These are phyloP conservation scores for Cardamine chenopodiifolia DNA, from an alignment of 345 rosid genomes.

Conservation along the genomic window DNA sequence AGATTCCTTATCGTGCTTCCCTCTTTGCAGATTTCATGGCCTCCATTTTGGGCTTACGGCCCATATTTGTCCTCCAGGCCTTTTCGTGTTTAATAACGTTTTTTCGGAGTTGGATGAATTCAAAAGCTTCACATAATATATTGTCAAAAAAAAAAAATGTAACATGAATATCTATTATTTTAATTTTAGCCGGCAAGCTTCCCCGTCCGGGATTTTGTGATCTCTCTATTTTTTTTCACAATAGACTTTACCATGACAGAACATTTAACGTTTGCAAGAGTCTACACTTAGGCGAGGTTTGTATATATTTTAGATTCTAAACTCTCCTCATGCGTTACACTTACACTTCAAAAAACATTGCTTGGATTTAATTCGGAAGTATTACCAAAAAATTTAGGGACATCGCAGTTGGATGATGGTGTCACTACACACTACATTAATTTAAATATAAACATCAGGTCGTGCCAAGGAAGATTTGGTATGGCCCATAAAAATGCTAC, in stretches of 20 bases:
- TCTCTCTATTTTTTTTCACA: not conserved
- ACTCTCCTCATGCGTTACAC: too few relatives aligned
- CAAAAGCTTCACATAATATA: not conserved
- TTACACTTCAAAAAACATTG: too few relatives aligned
- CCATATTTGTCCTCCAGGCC: not conserved
- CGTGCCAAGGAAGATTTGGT: constrained; percentile 23
- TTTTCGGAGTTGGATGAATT: not conserved
- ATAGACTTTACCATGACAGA: not conserved
- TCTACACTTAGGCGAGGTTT: not conserved
- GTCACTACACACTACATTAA: constrained; percentile 24
- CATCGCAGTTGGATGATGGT: constrained; percentile 12
- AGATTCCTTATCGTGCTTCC: not conserved
- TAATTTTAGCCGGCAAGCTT: not conserved
- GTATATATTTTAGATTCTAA: not conserved
- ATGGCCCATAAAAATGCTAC: constrained; percentile 35
- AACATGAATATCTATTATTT: not conserved
- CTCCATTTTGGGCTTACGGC: not conserved
- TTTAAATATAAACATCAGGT: constrained; percentile 13
- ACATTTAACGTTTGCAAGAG: not conserved
- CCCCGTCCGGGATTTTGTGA: not conserved
- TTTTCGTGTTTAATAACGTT: too few relatives aligned
- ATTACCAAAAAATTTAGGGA: not conserved
- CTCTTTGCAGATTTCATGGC: constrained; percentile 3
- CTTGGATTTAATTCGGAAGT: not conserved
- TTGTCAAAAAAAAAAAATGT: too few relatives aligned